phyloP scores from a whole-genome alignment of 331 rosid species.

The Malus hybrid region DNA sequence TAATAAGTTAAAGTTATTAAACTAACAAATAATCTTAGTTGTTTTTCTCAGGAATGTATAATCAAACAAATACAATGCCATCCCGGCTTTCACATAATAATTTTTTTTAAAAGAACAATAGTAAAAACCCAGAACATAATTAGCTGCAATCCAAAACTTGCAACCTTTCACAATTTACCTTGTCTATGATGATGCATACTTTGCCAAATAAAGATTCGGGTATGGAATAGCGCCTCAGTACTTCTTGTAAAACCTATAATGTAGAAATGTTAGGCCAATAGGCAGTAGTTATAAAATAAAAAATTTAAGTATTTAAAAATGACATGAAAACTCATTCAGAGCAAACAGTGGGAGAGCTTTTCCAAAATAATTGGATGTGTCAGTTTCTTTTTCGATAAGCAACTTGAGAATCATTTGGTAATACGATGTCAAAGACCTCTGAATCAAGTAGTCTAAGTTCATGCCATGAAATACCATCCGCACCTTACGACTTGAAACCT shows the following conservation, averaged over 20 bases:
- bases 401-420: neutral
- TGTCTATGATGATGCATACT: constrained; percentile 91
- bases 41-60: neutral
- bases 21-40: no score
- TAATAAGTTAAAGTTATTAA: no score
- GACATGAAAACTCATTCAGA: neutral
- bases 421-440: neutral
- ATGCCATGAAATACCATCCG: constrained; percentile 13
- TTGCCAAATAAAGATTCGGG: constrained; percentile 77
- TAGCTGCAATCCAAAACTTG: neutral
- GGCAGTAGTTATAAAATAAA: neutral
- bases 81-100: neutral
- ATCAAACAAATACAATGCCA: neutral
- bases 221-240: constrained; percentile 55
- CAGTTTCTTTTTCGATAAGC: neutral
- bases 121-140: neutral
- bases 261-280: neutral
- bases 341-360: neutral
- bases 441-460: constrained; percentile 1
- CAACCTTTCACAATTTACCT: constrained; percentile 50
- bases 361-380: neutral
- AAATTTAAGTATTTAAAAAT: neutral
- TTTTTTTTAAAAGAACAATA: neutral
- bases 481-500: constrained; percentile 98
- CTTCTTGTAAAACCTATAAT: constrained; percentile 81